phyloP scores from a whole-genome alignment of 352 stramenopile species.

The Pythium myriotylum region DNA sequence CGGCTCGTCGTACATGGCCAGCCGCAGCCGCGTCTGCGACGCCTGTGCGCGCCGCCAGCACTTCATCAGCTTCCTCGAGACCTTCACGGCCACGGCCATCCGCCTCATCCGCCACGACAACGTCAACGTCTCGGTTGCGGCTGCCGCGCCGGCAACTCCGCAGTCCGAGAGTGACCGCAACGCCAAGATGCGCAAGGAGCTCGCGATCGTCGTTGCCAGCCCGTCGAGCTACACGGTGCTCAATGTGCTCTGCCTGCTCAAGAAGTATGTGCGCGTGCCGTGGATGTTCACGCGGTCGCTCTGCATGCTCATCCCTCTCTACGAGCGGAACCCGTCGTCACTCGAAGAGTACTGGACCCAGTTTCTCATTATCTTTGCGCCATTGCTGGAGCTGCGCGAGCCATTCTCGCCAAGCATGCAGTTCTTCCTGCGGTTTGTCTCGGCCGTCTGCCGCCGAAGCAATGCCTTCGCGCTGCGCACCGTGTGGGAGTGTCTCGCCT shows the following conservation, averaged over 20 bases:
- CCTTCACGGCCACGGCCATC: slow-evolving; percentile 25
- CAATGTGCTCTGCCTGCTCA: slow-evolving; percentile 40
- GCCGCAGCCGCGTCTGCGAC: slow-evolving; percentile 27
- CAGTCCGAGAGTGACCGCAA: background rate
- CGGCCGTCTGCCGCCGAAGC: slow-evolving; percentile 38
- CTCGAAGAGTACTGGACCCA: slow-evolving; percentile 39
- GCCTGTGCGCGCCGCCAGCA: slow-evolving; percentile 32
- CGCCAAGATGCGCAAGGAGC: slow-evolving; percentile 25
- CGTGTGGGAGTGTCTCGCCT: slow-evolving; percentile 38
- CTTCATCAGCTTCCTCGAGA: slow-evolving; percentile 36
- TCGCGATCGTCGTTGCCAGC: slow-evolving; percentile 28
- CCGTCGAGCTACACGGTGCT: slow-evolving; percentile 33
- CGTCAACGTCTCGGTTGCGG: slow-evolving; percentile 27
- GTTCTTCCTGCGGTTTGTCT: slow-evolving; percentile 35
- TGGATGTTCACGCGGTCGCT: slow-evolving; percentile 35
- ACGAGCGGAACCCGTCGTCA: slow-evolving; percentile 23
- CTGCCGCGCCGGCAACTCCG: background rate
- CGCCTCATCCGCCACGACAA: slow-evolving; percentile 20
- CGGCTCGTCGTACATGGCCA: background rate
- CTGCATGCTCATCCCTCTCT: slow-evolving; percentile 38
- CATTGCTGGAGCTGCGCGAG: slow-evolving; percentile 26
- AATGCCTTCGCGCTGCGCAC: slow-evolving; percentile 36
- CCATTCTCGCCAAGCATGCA: slow-evolving; percentile 31
- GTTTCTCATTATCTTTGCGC: slow-evolving; percentile 34
- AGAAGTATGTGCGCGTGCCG: slow-evolving; percentile 33